phyloP scores from a whole-genome alignment of 331 rosid species.

The Dryas integrifolia region DNA sequence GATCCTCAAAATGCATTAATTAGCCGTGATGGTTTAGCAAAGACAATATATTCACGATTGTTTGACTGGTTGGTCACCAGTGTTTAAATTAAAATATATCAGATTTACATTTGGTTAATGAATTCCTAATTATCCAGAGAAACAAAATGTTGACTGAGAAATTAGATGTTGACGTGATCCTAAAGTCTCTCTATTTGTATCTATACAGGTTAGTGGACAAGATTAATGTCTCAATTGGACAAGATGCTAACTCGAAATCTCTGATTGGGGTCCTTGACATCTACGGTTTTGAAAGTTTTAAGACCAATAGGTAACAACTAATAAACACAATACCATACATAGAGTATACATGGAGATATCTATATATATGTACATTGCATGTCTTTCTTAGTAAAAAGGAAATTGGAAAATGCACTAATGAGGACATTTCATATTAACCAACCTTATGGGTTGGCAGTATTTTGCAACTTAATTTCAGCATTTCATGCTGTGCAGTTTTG shows the following conservation, averaged over 20 bases:
- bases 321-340: slow-evolving; percentile 3
- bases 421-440: slow-evolving; percentile 33
- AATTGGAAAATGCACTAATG: slow-evolving; percentile 19
- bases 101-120: not conserved
- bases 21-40: slow-evolving; percentile 94
- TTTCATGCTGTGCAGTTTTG: slow-evolving; percentile 78
- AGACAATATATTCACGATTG: slow-evolving; percentile 87
- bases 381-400: not conserved
- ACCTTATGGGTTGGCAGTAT: slow-evolving; percentile 26
- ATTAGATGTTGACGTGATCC: slow-evolving; percentile 16
- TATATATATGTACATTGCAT: not conserved
- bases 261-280: slow-evolving; percentile 98
- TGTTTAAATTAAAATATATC: not conserved
- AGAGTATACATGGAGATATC: slow-evolving; percentile 7
- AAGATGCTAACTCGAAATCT: slow-evolving; percentile 75
- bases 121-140: not conserved
- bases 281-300: slow-evolving; percentile 98
- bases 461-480: slow-evolving; percentile 50
- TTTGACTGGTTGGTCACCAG: slow-evolving; percentile 79
- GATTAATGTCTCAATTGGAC: slow-evolving; percentile 91
- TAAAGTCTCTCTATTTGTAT: slow-evolving; percentile 27
- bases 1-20: slow-evolving; percentile 93
- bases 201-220: slow-evolving; percentile 89
- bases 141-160: not conserved
- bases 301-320: slow-evolving; percentile 77